Percentiles rank a stretch among this genome's conserved stretches.
These are phyloP conservation scores for Aspergillus sp. DNA, from an alignment of 2,329 filamentous ascomycete genomes.

Conservation along the genomic window DNA sequence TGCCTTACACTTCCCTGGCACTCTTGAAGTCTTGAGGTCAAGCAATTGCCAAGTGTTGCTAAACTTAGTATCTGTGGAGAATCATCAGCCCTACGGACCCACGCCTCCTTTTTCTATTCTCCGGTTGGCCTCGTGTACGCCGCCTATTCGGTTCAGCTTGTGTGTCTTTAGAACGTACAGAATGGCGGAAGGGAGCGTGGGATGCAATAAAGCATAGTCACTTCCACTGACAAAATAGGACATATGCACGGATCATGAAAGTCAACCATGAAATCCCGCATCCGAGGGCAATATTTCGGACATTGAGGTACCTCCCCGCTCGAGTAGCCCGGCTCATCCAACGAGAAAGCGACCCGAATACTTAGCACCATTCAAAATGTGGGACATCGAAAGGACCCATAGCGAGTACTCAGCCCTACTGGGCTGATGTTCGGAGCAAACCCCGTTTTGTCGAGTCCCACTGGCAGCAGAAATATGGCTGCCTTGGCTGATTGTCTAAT, in stretches of 20 bases:
- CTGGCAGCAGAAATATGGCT: constrained; percentile 3
- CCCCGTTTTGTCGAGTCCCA: background rate
- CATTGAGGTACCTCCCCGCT: no score
- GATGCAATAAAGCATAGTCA: no score
- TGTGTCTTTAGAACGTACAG: no score
- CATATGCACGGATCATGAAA: no score
- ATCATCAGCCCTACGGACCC: background rate
- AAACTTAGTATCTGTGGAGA: background rate
- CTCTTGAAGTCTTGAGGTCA: background rate
- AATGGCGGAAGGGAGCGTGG: no score
- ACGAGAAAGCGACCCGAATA: background rate
- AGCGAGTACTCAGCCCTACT: background rate
- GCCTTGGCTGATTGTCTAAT: background rate
- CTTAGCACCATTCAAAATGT: background rate
- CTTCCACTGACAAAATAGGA: no score
- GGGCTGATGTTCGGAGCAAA: background rate
- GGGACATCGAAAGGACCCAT: background rate
- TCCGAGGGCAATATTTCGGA: no score
- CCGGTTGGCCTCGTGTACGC: background rate
- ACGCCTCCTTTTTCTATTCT: background rate
- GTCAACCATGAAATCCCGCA: no score
- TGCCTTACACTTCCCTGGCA: background rate
- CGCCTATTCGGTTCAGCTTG: no score
- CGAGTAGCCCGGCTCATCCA: no score
- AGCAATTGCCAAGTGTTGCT: background rate